These are phyloP conservation scores for Aspergillus tubingensis DNA, from an alignment of 2,329 filamentous ascomycete genomes.

Conservation along the genomic window DNA sequence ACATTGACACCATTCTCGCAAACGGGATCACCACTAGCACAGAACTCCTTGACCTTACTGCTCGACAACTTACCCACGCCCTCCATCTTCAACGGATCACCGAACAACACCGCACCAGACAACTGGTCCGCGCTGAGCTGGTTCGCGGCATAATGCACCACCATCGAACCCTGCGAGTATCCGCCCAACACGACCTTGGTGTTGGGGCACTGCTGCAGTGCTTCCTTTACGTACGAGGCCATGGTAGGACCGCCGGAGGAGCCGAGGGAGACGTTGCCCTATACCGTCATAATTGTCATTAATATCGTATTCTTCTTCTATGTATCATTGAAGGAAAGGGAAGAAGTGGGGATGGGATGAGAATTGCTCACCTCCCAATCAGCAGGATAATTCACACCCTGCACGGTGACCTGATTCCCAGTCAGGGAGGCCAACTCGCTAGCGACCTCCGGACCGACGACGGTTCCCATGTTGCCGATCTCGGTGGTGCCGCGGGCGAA, in stretches of 20 bases:
- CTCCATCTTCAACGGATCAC: constrained; percentile 47
- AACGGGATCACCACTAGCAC: constrained; percentile 54
- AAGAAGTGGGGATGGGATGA: no score
- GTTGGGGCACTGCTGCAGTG: constrained; percentile 33
- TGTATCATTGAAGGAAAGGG: no score
- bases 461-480: constrained; percentile 45
- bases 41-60: constrained; percentile 51
- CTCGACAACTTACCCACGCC: constrained; percentile 43
- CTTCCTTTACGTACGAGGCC: constrained; percentile 32
- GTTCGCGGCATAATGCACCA: constrained; percentile 35
- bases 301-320: no score
- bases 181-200: constrained; percentile 39
- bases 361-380: constrained; percentile 21
- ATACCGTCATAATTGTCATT: background rate
- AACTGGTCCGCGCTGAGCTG: constrained; percentile 38
- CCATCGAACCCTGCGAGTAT: constrained; percentile 41
- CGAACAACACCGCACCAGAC: constrained; percentile 48
- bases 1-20: constrained; percentile 50
- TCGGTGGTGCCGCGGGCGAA: constrained; percentile 49
- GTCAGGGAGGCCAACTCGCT: constrained; percentile 26
- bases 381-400: constrained; percentile 38
- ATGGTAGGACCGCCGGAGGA: constrained; percentile 32
- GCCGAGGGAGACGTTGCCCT: constrained; percentile 33
- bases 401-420: constrained; percentile 30
- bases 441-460: constrained; percentile 43